These are phyloP conservation scores for Hemileccinum rubropunctum DNA, from an alignment of 768 basidiomycete genomes.

Conservation along the genomic window DNA sequence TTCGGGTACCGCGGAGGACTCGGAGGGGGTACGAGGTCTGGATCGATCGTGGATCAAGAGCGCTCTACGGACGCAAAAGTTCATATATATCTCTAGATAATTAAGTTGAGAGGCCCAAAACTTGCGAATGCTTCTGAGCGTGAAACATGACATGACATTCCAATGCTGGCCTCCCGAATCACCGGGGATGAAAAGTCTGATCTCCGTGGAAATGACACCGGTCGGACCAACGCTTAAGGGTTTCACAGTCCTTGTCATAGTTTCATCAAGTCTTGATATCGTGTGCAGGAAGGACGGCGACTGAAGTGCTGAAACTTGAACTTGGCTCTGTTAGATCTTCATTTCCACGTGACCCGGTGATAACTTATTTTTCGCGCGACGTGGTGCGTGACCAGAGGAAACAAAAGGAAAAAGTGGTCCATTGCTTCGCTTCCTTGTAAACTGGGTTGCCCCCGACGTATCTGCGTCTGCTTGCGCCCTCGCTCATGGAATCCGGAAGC, in stretches of 20 bases:
- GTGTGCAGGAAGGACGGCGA: neutral
- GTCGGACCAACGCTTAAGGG: neutral
- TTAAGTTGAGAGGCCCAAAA: no score
- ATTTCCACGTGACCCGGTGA: constrained; percentile 14
- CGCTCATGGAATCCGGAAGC: no score
- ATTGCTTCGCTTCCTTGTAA: no score
- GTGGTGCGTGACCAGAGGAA: no score
- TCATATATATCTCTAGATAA: neutral
- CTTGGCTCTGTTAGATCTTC: neutral
- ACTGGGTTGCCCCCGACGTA: no score
- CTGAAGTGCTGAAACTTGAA: neutral
- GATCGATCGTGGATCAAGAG: constrained; percentile 2
- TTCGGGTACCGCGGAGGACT: constrained; percentile 7
- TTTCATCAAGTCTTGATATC: neutral
- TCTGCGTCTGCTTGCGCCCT: no score
- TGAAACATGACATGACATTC: neutral
- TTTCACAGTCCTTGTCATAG: neutral
- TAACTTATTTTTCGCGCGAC: constrained; percentile 1
- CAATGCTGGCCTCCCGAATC: neutral
- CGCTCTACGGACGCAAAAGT: neutral
- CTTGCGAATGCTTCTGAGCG: no score
- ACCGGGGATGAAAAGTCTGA: neutral
- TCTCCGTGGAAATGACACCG: constrained; percentile 15
- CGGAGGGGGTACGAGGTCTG: no score
- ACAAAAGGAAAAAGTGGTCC: no score